Evolutionary conservation across 2,329 filamentous ascomycete genomes (phyloP).

Genomic region (Pseudonectria buxi): DNA sequence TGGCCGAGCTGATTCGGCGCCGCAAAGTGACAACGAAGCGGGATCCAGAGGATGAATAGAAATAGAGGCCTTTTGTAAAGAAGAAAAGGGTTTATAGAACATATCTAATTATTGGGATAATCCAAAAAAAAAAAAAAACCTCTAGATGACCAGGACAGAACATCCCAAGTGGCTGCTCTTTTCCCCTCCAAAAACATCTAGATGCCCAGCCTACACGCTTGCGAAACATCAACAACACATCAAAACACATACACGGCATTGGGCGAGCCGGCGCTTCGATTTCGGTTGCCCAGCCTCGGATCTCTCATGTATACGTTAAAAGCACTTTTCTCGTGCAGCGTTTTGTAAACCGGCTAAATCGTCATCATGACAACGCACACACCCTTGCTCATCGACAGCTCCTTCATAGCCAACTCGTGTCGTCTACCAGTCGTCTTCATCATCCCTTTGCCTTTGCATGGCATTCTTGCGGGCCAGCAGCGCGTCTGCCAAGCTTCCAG

Average conservation of each 20-base stretch:
- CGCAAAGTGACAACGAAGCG: conserved; percentile 34
- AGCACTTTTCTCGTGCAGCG: conserved; percentile 11
- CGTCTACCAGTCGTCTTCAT: conserved; percentile 63
- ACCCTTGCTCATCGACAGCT: conserved; percentile 2
- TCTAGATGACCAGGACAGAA: neutral
- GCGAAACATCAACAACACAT: conserved; percentile 11
- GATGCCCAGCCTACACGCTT: conserved; percentile 12
- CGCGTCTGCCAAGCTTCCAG: conserved; percentile 72
- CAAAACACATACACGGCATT: conserved; percentile 18
- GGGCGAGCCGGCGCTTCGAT: conserved; percentile 12
- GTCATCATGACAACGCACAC: conserved; percentile 7
- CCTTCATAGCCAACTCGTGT: conserved; percentile 20
- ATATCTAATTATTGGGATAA: conserved; percentile 8
- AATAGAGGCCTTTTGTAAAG: conserved; percentile 6
- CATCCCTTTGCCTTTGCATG: conserved; percentile 63
- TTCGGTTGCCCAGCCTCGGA: conserved; percentile 21
- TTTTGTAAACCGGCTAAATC: conserved; percentile 11
- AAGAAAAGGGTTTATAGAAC: conserved; percentile 11
- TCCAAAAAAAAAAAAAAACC: conserved; percentile 10
- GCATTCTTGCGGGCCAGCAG: conserved; percentile 68
- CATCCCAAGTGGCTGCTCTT: conserved; percentile 8
- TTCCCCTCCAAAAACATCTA: conserved; percentile 13
- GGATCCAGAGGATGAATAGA: conserved; percentile 25
- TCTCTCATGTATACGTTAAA: conserved; percentile 20
- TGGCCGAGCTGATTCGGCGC: conserved; percentile 59